Base-by-base conservation (phyloP, 176 grass and related monocot genomes). In the Neostapfia colusana region DNA sequence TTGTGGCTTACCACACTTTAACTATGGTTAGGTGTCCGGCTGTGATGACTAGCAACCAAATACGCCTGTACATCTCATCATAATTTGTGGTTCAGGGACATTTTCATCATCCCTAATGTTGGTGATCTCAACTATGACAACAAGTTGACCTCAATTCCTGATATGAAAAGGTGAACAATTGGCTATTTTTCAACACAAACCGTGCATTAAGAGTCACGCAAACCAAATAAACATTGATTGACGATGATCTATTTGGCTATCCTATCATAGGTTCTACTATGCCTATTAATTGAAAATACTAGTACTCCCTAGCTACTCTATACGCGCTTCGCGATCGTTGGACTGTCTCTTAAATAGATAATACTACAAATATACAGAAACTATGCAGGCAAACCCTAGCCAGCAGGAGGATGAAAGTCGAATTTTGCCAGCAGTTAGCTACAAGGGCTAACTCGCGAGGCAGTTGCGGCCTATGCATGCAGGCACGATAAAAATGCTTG, bases 281-380 rank as follows among this genome's bases (percentile, higher is more conserved):
- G 0, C 18, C 11, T 3, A 25, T 10, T 67, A 11, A 43, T 25
- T 25, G 10, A 15, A 7, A 25, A 69, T 14, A 65, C 8, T 11
- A 39, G 1, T 20, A 9, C 37, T 44, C 17, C 18, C 38, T 11
- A 63, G 38, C 6, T 40, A 40, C 8, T 40, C 3, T n/a, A 1
- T 65, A 4, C 15, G 4, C 35, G 67, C 23, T 57, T 21, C 0
- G n/a, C 51, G 20, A 21, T 10, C n/a, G 20, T 21, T 55, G 20
- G 51, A 15, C 58, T n/a, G 5, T 4, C 10, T 16, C 49, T 34
- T 74, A 25, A 16, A 45, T 71, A 82, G 34, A 75, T 59, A 18
- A n/a, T n/a, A n/a, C n/a, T 74, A 59, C 80, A 82, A 67, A 75
- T 46, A 45, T 4, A 84, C 48, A 35, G 68, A 26, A 73, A 39